Evolutionary conservation across 2,329 filamentous ascomycete species (phyloP), one percentile per base, ranked within the genome.

Genomic region (Sclerotiophoma versabilis): DNA sequence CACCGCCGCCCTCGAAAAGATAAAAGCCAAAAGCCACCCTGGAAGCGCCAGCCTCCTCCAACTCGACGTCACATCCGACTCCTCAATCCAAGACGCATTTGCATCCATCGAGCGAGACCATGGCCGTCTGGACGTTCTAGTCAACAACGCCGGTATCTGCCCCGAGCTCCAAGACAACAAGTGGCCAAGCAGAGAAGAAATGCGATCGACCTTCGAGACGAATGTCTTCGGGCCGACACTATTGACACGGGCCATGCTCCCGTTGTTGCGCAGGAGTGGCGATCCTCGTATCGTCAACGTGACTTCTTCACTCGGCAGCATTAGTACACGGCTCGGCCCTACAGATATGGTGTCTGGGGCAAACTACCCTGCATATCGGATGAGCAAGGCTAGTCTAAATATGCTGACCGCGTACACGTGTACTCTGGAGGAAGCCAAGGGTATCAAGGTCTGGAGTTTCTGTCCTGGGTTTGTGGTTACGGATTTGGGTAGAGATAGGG

Each of bases 121-220:
- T 29, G 62, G 59, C 26, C 61, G 54, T 20, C 83, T 96, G 66
- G 90, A 96, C 77, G 89, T 96, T 53, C 78, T 96, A 27, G 77
- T 96, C 78, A 96, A 96, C 82, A 96, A 96, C 73, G 92, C 92
- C 26, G 92, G 90, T 15, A 75, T 84, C 7, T 75, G 77, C 15
- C 37, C 47, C 2, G 54, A 65, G 17, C 17, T 22, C 1, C 26
- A 26, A 1, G 17, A 22, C 23, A 3, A 4, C 6, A 6, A 15
- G 60, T 41, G 37, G 37, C 29, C 46, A 1, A 27, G 26, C 7
- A 20, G 47, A 23, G 59, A 41, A 2, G 33, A 33, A 14, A 5
- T 49, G 20, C 27, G 20, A 3, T 10, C 8, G 0, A 34, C 33
- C 10, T 49, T 49, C 29, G 37, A 39, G 11, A 49, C 46, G 7